phyloP scores from a whole-genome alignment of 345 rosid species.

The Zanthoxylum bungeanum region DNA sequence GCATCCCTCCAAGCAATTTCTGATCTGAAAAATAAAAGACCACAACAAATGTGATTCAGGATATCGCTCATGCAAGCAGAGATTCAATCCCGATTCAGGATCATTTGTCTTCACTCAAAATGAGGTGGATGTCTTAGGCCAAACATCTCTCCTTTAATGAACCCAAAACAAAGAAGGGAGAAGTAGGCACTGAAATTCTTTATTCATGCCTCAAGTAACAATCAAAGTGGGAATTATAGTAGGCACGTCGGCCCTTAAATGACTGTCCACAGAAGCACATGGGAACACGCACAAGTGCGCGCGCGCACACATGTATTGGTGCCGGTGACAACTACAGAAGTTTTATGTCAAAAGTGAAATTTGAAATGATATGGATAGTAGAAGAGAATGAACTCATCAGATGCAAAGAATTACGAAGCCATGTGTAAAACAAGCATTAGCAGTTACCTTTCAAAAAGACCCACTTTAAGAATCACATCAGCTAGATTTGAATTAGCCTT shows the following conservation, averaged over 20 bases:
- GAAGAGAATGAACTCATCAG: background rate
- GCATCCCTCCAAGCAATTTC: constrained; percentile 99
- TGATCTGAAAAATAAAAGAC: constrained; percentile 46
- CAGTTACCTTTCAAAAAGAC: constrained; percentile 84
- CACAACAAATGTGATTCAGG: background rate
- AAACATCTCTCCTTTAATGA: background rate
- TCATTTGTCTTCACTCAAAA: background rate
- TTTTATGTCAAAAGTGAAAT: background rate
- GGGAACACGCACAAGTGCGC: background rate
- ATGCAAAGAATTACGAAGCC: background rate
- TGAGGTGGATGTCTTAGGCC: background rate
- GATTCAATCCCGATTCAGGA: background rate
- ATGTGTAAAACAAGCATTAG: background rate
- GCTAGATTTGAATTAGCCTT: constrained; percentile 96
- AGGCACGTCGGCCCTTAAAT: background rate
- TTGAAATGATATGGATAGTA: background rate
- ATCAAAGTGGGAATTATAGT: background rate
- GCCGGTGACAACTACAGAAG: background rate
- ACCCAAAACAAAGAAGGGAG: background rate
- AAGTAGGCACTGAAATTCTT: no score
- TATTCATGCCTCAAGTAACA: background rate
- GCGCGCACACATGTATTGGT: background rate
- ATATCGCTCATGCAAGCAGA: background rate
- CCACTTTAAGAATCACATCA: constrained; percentile 93
- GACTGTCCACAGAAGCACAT: background rate